Evolutionary conservation across 164 flowering plant species (phyloP).

Genomic region (Warburgia ugandensis): DNA sequence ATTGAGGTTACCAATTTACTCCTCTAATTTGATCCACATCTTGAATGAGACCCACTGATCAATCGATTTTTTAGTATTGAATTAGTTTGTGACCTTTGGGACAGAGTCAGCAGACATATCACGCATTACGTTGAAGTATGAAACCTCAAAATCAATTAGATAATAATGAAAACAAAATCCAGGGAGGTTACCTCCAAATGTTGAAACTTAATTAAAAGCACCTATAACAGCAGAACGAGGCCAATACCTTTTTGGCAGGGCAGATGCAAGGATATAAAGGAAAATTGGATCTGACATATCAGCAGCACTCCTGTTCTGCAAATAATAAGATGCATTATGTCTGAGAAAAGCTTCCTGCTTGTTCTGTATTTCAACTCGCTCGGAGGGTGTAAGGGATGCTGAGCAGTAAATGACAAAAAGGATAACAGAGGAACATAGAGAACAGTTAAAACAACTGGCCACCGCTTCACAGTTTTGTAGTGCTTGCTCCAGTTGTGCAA

Average conservation of each 20-base stretch:
- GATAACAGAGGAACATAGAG: conserved; percentile 63
- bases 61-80: no score
- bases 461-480: conserved; percentile 82
- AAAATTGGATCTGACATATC: conserved; percentile 35
- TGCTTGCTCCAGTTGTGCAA: conserved; percentile 72
- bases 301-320: conserved; percentile 16
- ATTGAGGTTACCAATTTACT: no score
- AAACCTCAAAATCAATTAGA: no score
- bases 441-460: conserved; percentile 64
- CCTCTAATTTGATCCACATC: no score
- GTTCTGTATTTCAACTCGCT: conserved; percentile 39
- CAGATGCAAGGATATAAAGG: conserved; percentile 67
- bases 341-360: conserved; percentile 32
- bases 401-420: conserved; percentile 71
- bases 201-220: not conserved
- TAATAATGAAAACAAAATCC: no score
- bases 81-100: no score
- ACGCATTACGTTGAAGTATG: no score
- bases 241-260: conserved; percentile 80
- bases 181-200: not conserved
- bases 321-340: conserved; percentile 20
- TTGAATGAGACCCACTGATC: no score
- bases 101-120: no score
- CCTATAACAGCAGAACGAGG: not conserved
- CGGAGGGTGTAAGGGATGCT: conserved; percentile 25